phyloP scores from a whole-genome alignment of 306 rosid species.

The Trifolium subterraneum region DNA sequence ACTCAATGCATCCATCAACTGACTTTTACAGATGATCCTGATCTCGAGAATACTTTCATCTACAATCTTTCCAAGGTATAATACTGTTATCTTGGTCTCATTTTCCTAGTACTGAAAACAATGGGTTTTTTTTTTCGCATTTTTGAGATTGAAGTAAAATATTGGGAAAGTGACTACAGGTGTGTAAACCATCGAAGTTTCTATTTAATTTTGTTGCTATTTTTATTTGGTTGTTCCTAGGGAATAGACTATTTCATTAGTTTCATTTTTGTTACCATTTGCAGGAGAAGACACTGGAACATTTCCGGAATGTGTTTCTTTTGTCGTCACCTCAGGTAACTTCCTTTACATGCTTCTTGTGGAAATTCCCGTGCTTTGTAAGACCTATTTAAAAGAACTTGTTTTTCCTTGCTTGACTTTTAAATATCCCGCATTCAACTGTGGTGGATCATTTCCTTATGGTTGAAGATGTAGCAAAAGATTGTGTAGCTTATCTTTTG shows the following conservation, averaged over 20 bases:
- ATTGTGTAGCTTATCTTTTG: no score
- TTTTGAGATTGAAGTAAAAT: conserved; percentile 11
- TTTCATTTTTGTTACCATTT: conserved; percentile 30
- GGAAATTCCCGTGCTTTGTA: conserved; percentile 7
- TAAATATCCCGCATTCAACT: conserved; percentile 16
- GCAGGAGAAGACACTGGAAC: conserved; percentile 55
- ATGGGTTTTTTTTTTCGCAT: conserved; percentile 1
- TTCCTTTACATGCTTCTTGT: conserved; percentile 25
- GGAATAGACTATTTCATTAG: conserved; percentile 5
- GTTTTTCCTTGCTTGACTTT: conserved; percentile 14
- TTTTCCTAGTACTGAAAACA: not conserved
- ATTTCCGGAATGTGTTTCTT: conserved; percentile 53
- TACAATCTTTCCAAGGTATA: conserved; percentile 93
- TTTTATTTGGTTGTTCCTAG: not conserved
- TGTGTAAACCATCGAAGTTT: conserved; percentile 21
- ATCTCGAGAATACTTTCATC: conserved; percentile 87
- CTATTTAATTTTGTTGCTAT: no score
- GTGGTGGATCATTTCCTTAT: conserved; percentile 1
- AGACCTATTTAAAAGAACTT: not conserved
- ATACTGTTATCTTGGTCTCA: not conserved
- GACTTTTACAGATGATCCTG: conserved; percentile 91
- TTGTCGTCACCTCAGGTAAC: conserved; percentile 65
- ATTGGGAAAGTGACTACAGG: conserved; percentile 3
- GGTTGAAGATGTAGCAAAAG: conserved; percentile 22
- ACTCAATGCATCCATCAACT: conserved; percentile 95